Conservation (phyloP, 129 eudicot species). For the Chrysanthemum makinoi region DNA sequence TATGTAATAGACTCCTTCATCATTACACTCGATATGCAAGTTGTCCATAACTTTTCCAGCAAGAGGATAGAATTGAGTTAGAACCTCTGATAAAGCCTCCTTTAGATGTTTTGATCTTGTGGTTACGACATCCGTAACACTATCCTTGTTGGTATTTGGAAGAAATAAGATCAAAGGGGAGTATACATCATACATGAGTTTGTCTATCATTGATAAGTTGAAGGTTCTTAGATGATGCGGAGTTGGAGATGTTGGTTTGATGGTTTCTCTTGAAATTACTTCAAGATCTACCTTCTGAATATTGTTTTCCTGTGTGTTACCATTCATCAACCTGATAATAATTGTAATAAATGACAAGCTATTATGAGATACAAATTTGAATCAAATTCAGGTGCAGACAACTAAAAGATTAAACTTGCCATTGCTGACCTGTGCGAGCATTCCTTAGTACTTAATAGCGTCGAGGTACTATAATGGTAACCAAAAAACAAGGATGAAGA, state of each 20-base stretch:
- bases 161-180: slow-evolving; percentile 16
- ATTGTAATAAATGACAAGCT: not conserved
- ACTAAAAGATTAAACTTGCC: too few species aligned
- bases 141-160: not conserved
- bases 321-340: not conserved
- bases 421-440: not conserved
- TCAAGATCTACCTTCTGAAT: slow-evolving; percentile 18
- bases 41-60: slow-evolving; percentile 14
- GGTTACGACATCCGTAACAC: not conserved
- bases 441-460: not conserved
- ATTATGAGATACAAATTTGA: too few species aligned
- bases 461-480: not conserved
- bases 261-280: slow-evolving; percentile 10
- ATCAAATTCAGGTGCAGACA: too few species aligned
- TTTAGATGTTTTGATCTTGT: slow-evolving; percentile 11
- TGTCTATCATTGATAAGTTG: slow-evolving; percentile 28
- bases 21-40: slow-evolving; percentile 16
- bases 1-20: slow-evolving; percentile 11
- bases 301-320: not conserved
- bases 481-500: not conserved
- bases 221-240: slow-evolving; percentile 27
- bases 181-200: not conserved
- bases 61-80: slow-evolving; percentile 22
- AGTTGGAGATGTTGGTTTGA: slow-evolving; percentile 31
- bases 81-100: slow-evolving; percentile 16